Base-by-base conservation (phyloP, 2,329 filamentous ascomycete genomes). In the Arthrobotrys musiformis region DNA sequence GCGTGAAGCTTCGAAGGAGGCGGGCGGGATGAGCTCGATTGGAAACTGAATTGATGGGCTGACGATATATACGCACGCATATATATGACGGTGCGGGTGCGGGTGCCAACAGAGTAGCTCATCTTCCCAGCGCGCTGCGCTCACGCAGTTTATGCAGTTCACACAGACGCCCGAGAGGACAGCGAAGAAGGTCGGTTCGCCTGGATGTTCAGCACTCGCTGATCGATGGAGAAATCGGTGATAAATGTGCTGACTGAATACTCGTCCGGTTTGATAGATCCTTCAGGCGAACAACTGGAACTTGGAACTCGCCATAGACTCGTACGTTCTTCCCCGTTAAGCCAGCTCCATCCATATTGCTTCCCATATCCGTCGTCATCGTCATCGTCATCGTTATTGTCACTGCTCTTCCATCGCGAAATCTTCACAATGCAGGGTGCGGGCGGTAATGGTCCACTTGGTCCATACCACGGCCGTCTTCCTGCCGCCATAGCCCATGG, bases 251-350 rank as follows among this genome's bases (percentile, higher is more conserved):
- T 52, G 48, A 52, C 24, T 7, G 5, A 17, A 7, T 11, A 24
- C 1, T 24, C 15, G 6, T 17, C 15, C 24, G 7, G 8, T 24
- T 54, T 35, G 37, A 64, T 74, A 84, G 83, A 80, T 82, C 44
- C 81, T 84, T 35, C 84, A 84, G 75, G 70, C 80, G 22, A 70
- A 82, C 40, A 80, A 80, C 15, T 84, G 82, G 82, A 84, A 83
- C 70, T 66, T 84, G 33, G 83, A 84, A 17, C 68, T 81, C 56
- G 83, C 83, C 67, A 81, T 81, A 68, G 83, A 84, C 77, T 83
- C 83, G 83, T 84, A 82, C 81, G 83, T 81, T 33, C 63, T 24
- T 15, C 11, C 8, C 11, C n/a, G n/a, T n/a, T n/a, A n/a, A n/a
- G n/a, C n/a, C n/a, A n/a, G n/a, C 24, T 9, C 48, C n/a, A 56